These are phyloP conservation scores for Geotrichum reessii DNA, from an alignment of 1,139 yeast genomes.

Conservation along the genomic window DNA sequence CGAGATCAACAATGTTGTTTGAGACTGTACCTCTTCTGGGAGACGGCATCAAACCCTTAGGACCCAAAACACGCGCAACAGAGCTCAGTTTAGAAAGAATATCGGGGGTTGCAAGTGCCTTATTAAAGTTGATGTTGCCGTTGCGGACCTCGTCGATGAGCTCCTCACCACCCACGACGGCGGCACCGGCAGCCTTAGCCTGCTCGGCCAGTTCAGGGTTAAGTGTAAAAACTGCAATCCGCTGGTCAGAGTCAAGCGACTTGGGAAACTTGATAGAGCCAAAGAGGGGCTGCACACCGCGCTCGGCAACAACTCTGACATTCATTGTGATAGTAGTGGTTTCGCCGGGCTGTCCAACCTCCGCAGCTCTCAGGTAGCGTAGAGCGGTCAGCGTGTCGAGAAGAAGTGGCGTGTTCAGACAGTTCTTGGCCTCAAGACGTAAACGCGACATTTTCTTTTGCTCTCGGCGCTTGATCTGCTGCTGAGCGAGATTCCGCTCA, in stretches of 20 bases:
- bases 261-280: slow-evolving; percentile 78
- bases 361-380: slow-evolving; percentile 78
- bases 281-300: slow-evolving; percentile 67
- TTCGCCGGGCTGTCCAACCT: slow-evolving; percentile 71
- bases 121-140: slow-evolving; percentile 64
- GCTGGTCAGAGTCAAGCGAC: slow-evolving; percentile 56
- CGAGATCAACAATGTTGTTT: slow-evolving; percentile 51
- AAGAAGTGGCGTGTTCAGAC: slow-evolving; percentile 46
- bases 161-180: slow-evolving; percentile 64
- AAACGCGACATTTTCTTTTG: slow-evolving; percentile 24
- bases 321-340: slow-evolving; percentile 66
- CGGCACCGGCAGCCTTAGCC: slow-evolving; percentile 56
- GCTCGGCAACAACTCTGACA: slow-evolving; percentile 65
- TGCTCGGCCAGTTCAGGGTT: slow-evolving; percentile 48
- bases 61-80: slow-evolving; percentile 77
- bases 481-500: slow-evolving; percentile 25
- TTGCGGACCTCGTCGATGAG: slow-evolving; percentile 56
- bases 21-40: slow-evolving; percentile 83
- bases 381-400: slow-evolving; percentile 71
- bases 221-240: slow-evolving; percentile 63
- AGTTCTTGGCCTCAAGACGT: slow-evolving; percentile 25
- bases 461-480: slow-evolving; percentile 25
- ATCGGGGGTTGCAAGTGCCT: slow-evolving; percentile 82
- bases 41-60: slow-evolving; percentile 83
- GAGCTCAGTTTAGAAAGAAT: slow-evolving; percentile 51